Conservation (phyloP, 2,329 filamentous ascomycete species). For the Beauveria scarabaeidicola region DNA sequence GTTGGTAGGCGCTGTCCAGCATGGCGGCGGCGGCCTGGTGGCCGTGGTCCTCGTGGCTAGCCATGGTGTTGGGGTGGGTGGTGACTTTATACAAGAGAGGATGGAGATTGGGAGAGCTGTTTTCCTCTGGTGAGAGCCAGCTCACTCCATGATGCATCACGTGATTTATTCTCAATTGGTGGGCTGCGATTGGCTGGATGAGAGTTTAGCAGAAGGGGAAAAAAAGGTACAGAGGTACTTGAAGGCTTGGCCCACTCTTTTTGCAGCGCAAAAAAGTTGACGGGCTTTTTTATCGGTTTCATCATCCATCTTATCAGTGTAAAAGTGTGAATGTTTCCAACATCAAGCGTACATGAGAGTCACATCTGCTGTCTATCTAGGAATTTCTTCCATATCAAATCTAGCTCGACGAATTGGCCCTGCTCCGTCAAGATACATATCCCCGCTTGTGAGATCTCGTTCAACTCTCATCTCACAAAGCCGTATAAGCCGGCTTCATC, state of each 20-base stretch:
- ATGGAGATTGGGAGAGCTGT: slow-evolving; percentile 8
- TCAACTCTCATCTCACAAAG: neutral
- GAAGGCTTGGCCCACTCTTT: neutral
- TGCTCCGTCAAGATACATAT: neutral
- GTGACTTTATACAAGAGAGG: neutral
- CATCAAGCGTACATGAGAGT: neutral
- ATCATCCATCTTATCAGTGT: neutral
- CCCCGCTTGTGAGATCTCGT: neutral
- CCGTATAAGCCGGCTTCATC: slow-evolving; percentile 2
- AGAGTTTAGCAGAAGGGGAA: neutral
- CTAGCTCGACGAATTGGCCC: neutral
- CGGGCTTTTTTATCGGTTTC: neutral
- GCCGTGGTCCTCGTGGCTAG: slow-evolving; percentile 23
- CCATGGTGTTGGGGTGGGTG: slow-evolving; percentile 21
- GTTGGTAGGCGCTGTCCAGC: slow-evolving; percentile 45
- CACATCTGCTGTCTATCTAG: neutral
- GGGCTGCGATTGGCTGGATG: slow-evolving; percentile 21
- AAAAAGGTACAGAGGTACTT: slow-evolving; percentile 6
- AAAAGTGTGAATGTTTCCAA: neutral
- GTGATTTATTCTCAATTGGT: slow-evolving; percentile 30
- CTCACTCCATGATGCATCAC: slow-evolving; percentile 17
- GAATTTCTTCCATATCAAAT: neutral
- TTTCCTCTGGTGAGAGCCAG: slow-evolving; percentile 2
- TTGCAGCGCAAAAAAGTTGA: neutral
- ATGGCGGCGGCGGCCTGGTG: slow-evolving; percentile 14